Base-by-base conservation (phyloP, 2,329 filamentous ascomycete species). In the Aspergillus aculeatinus region DNA sequence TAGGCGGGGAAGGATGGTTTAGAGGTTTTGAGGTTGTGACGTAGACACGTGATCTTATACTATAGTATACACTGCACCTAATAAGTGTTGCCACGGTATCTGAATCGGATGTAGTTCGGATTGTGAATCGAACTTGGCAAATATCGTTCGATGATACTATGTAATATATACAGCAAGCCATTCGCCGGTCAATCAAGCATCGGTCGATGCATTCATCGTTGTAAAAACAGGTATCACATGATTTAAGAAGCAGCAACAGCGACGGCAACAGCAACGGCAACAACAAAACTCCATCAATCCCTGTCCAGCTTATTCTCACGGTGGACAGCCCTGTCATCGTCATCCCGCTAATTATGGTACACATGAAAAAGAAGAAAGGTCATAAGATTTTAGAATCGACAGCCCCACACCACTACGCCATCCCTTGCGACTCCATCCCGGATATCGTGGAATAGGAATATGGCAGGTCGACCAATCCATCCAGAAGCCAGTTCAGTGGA, bases 401-500 rank as follows among this genome's bases (percentile, higher is more conserved):
- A 42, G 16, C 39, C 5, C 39, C 27, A 19, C 23, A 42, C 31
- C 5, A 31, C 19, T 33, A 27, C 16, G 69, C 70, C 60, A 78
- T 74, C 11, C 74, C 72, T 60, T 75, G 72, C 11, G 75, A 64
- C 63, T 82, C 81, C 59, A 82, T 69, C 3, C 79, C 80, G 33
- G 79, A 77, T 59, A 81, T 72, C 62, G 88, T 85, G 42, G 83
- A 80, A 68, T 85, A 88, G 11, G 81, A 83, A 71, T 89, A 92
- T 64, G 90, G 91, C 72, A 94, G 89, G 72, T 93, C 90, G 61
- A 95, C 82, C 35, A 94, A 81, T 14, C 91, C 91, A 74, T 97
- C 93, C 61, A 97, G 80, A 81, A 96, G 92, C 93, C 93, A 97
- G 74, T 94, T 91, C 69, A 96, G 83, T 1, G 93, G 91, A 76